Evolutionary conservation across 2,329 filamentous ascomycete species (phyloP), one percentile per base, ranked within the genome.

Genomic region (Neurospora sp.): DNA sequence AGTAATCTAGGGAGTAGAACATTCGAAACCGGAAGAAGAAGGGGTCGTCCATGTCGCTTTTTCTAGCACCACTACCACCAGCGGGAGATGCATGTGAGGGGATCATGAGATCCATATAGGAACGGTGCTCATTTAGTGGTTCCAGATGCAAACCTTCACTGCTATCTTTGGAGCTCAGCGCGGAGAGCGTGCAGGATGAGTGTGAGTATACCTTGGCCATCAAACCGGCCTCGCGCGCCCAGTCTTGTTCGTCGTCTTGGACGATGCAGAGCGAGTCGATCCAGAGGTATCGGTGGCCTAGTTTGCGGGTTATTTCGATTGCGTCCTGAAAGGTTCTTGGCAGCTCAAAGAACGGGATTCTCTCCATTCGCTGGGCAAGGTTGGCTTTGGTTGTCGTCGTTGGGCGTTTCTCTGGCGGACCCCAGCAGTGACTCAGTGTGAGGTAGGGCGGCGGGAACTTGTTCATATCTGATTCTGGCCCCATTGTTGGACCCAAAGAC

Each of bases 101-200:
- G 7, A n/a, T n/a, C 5, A 15, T 40, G 40, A 42, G 17, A 42
- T 43, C 42, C 42, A 43, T 19, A 43, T 10, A 43, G 3, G 42
- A 43, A 11, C 42, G n/a, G 42, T 19, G 1, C 42, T 43, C 42
- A 0, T 43, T 2, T 2, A 43, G 9, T 11, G 42, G 42, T 43
- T 43, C 42, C 1, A 43, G 0, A 0, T 0, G 42, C 2, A 46
- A 19, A 0, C 42, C 42, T 1, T 11, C 42, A 0, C 42, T 46
- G n/a, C 42, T 19, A 0, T 46, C 42, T 0, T 11, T 0, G 4
- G 42, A 46, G 42, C 46, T 58, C 11, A 58, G 23, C 6, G 46
- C 46, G 6, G 19, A 13, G 0, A 58, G 23, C 1, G 11, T 58
- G 2, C 46, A 58, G 6, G 2, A 23, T 0, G 46, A 6, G n/a